Percentiles rank a stretch among this genome's conserved stretches.
These are phyloP conservation scores for Remersonia thermophila DNA, from an alignment of 2,329 filamentous ascomycete genomes.

Conservation along the genomic window DNA sequence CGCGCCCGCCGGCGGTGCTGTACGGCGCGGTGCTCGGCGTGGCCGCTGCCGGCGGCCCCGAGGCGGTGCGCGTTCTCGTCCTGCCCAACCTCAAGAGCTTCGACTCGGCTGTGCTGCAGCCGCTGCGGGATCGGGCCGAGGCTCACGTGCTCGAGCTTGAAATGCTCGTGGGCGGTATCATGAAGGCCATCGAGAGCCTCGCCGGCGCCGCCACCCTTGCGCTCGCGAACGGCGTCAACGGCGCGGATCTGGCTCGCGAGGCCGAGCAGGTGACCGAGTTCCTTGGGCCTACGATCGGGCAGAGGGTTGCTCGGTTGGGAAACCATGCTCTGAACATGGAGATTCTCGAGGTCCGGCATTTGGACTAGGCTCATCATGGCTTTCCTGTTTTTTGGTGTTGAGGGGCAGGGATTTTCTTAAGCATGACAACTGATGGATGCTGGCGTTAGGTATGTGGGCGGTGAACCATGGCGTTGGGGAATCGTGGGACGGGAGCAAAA, in stretches of 20 bases:
- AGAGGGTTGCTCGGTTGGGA: conserved; percentile 32
- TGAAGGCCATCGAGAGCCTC: conserved; percentile 39
- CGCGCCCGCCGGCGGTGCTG: conserved; percentile 69
- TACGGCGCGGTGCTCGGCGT: conserved; percentile 82
- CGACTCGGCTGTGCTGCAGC: conserved; percentile 40
- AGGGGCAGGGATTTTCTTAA: too few species aligned
- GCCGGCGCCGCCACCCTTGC: conserved; percentile 8
- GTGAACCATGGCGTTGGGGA: too few species aligned
- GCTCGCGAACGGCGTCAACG: conserved; percentile 30
- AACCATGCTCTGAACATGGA: conserved; percentile 37
- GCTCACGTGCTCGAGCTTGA: conserved; percentile 36
- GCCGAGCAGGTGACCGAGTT: conserved; percentile 39
- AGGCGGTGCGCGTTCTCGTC: conserved; percentile 44
- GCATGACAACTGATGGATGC: too few species aligned
- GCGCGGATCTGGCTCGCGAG: conserved; percentile 26
- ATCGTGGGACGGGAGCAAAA: too few species aligned
- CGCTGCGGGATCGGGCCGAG: conserved; percentile 39
- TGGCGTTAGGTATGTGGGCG: too few species aligned
- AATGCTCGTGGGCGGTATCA: conserved; percentile 42
- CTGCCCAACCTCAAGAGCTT: conserved; percentile 44
- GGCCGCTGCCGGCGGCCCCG: conserved; percentile 58
- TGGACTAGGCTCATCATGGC: conserved; percentile 27
- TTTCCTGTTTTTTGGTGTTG: not conserved
- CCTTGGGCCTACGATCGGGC: conserved; percentile 41
- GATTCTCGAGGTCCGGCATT: conserved; percentile 42